Evolutionary conservation across 176 grass and related monocot genomes (phyloP).

Genomic region (Hsuehochloa calcarea): DNA sequence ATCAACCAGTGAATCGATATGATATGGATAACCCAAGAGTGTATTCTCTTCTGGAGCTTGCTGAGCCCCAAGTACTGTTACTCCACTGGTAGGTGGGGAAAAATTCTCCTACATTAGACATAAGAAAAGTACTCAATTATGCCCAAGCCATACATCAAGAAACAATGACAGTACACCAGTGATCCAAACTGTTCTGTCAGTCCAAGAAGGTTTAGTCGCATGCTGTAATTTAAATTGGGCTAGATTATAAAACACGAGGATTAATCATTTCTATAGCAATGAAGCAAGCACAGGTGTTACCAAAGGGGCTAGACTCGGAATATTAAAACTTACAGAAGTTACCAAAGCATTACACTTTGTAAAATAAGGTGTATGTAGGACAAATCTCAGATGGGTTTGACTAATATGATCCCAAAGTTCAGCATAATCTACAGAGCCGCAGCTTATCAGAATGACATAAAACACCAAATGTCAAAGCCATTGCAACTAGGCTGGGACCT

Average conservation of each 20-base stretch:
- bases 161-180: background rate
- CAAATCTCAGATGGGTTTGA: constrained; percentile 4
- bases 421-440: constrained; percentile 3
- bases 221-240: background rate
- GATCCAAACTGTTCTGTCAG: constrained; percentile 10
- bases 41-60: constrained; percentile 3
- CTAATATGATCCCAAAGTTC: constrained; percentile 20
- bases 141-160: constrained; percentile 11
- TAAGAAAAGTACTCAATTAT: constrained; percentile 32
- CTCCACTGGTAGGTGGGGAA: constrained; percentile 13
- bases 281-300: background rate
- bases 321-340: background rate
- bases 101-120: constrained; percentile 44
- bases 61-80: constrained; percentile 41
- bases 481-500: constrained; percentile 14
- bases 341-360: background rate
- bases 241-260: background rate
- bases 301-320: background rate
- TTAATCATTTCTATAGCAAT: constrained; percentile 20
- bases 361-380: background rate
- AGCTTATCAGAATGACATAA: constrained; percentile 14
- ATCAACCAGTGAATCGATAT: constrained; percentile 31
- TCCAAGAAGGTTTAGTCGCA: background rate
- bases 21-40: constrained; percentile 25
- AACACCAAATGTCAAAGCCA: background rate